Evolutionary conservation across 179 eudicot species (phyloP).

Genomic region (Vitellaria paradoxa): DNA sequence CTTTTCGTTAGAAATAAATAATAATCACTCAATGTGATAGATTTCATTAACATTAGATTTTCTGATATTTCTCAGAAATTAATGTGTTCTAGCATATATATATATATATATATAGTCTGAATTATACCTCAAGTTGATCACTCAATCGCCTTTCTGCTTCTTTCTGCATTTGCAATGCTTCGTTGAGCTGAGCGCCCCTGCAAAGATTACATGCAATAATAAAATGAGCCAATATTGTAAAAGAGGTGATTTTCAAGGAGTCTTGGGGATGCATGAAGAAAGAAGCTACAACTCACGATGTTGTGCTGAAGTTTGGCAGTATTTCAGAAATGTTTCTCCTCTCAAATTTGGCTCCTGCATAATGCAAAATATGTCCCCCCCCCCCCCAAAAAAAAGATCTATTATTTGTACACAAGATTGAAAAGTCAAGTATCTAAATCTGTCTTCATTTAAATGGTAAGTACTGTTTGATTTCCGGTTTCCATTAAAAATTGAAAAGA

Average conservation of each 20-base stretch:
- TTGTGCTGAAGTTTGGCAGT: conserved; percentile 47
- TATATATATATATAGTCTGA: neutral
- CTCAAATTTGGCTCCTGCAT: conserved; percentile 43
- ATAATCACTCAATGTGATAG: neutral
- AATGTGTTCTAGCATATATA: too few relatives aligned
- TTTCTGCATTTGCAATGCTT: conserved; percentile 43
- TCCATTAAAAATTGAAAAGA: neutral
- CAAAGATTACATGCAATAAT: neutral
- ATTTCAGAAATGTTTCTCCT: conserved; percentile 44
- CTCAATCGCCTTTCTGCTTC: conserved; percentile 39
- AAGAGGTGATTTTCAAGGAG: neutral
- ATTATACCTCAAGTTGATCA: conserved; percentile 46
- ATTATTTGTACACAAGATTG: neutral
- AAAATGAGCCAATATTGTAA: conserved; percentile 24
- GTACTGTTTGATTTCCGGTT: neutral
- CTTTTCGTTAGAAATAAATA: conserved; percentile 15
- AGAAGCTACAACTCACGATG: conserved; percentile 34
- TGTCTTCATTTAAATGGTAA: neutral
- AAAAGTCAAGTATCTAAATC: neutral
- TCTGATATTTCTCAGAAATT: too few relatives aligned
- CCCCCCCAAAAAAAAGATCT: too few relatives aligned
- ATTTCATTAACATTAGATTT: neutral
- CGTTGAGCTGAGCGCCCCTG: conserved; percentile 50
- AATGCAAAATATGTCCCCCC: neutral
- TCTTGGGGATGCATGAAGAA: neutral